Conservation (phyloP, 1,139 yeast species). For the Pichiaceae sp. region DNA sequence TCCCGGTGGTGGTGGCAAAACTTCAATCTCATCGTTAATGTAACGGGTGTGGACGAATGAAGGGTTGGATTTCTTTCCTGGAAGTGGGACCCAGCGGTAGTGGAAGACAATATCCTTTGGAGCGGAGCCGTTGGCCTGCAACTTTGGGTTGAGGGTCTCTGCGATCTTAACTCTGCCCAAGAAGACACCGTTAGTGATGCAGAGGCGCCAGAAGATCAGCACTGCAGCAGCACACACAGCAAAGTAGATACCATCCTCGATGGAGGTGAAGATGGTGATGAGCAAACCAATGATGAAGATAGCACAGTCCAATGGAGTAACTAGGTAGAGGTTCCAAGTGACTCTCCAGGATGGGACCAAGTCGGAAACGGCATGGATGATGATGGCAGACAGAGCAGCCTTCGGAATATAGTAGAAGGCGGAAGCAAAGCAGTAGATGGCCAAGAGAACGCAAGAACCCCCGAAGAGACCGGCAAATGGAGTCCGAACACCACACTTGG, state of each 20-base stretch:
- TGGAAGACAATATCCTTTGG: conserved; percentile 1
- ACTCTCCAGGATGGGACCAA: conserved; percentile 66
- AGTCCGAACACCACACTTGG: conserved; percentile 92
- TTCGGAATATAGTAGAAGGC: conserved; percentile 88
- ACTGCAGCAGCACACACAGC: conserved; percentile 83
- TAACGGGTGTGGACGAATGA: conserved; percentile 19
- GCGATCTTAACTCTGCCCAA: conserved; percentile 70
- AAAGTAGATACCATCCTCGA: conserved; percentile 87
- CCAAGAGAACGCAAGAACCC: conserved; percentile 80
- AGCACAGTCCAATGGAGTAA: conserved; percentile 68
- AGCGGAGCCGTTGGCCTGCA: conserved; percentile 1
- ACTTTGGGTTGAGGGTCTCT: conserved; percentile 54
- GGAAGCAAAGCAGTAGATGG: conserved; percentile 73
- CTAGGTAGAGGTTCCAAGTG: conserved; percentile 67
- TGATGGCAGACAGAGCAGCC: conserved; percentile 78
- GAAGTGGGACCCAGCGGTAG: conserved; percentile 76
- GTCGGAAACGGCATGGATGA: conserved; percentile 93
- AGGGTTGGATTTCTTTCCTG: conserved; percentile 29
- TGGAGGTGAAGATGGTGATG: conserved; percentile 70
- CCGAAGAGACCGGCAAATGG: conserved; percentile 91
- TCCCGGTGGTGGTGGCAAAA: conserved; percentile 83
- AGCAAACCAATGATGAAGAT: conserved; percentile 73
- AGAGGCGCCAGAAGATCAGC: conserved; percentile 60
- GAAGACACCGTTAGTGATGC: conserved; percentile 76
- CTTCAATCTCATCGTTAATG: conserved; percentile 48